Evolutionary conservation across 345 rosid species (phyloP).

Genomic region (Rhodamnia rubescens): DNA sequence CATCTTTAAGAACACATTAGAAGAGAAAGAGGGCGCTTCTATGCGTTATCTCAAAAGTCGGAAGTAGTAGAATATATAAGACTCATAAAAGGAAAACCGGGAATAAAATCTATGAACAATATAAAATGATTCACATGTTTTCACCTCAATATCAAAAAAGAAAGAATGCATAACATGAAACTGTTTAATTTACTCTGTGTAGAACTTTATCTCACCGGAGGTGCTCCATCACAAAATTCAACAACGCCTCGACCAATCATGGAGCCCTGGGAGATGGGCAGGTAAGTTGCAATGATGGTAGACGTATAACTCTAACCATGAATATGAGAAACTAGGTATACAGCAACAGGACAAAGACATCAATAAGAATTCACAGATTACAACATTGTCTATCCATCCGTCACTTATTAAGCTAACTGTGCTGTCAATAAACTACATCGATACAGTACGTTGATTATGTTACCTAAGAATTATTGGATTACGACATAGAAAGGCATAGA

Average conservation of each 20-base stretch:
- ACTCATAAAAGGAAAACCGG: neutral
- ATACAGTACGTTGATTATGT: neutral
- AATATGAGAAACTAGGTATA: neutral
- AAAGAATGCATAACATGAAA: too few species aligned
- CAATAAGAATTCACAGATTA: neutral
- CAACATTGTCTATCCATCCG: neutral
- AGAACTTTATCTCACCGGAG: slow-evolving; percentile 41
- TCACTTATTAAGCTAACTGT: neutral
- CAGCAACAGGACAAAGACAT: neutral
- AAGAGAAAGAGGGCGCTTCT: neutral
- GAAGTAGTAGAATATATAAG: neutral
- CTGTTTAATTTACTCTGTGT: neutral
- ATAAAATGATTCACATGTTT: neutral
- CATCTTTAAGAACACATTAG: neutral
- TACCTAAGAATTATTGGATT: neutral
- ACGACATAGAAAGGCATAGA: neutral
- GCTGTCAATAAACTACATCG: neutral
- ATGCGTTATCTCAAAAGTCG: neutral
- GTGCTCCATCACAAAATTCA: slow-evolving; percentile 83
- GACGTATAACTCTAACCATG: neutral
- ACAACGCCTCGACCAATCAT: slow-evolving; percentile 65
- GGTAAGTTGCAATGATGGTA: neutral
- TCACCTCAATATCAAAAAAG: neutral
- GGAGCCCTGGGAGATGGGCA: slow-evolving; percentile 38
- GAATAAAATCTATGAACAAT: neutral